Conservation (phyloP, 2,329 filamentous ascomycete species). For the Endocalyx cinctus region DNA sequence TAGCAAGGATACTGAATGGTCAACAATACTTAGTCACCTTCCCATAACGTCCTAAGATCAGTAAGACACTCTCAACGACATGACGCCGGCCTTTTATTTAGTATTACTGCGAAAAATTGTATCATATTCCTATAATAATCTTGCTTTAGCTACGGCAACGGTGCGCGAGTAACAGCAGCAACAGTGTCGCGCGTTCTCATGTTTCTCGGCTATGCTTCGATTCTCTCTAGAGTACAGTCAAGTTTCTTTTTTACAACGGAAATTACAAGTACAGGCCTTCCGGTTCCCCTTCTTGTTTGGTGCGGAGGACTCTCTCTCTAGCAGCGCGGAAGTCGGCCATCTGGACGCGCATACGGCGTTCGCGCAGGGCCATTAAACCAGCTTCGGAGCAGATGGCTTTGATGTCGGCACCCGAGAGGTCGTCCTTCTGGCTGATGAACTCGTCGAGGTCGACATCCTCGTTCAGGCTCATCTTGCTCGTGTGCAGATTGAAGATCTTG, state of each 20-base stretch:
- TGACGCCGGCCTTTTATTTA: neutral
- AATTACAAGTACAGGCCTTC: constrained; percentile 95
- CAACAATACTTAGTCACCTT: too few species aligned
- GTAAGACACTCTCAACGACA: neutral
- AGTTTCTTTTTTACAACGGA: constrained; percentile 4
- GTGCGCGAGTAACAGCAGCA: neutral
- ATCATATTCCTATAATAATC: neutral
- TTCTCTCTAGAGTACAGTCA: neutral
- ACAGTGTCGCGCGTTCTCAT: neutral
- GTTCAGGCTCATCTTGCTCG: constrained; percentile 95
- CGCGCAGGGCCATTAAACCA: constrained; percentile 86
- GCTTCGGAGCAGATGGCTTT: constrained; percentile 98
- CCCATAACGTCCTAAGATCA: neutral
- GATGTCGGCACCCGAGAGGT: constrained; percentile 94
- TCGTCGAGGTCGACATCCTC: constrained; percentile 98
- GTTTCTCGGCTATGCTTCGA: neutral
- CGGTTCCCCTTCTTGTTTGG: constrained; percentile 96
- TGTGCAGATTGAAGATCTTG: constrained; percentile 98
- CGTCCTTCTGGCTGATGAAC: constrained; percentile 98
- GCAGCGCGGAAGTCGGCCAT: constrained; percentile 97
- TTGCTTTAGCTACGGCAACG: neutral
- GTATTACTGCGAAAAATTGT: too few species aligned
- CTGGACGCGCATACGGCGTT: constrained; percentile 95
- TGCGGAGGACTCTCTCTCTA: constrained; percentile 91
- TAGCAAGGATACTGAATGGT: too few species aligned